Base-by-base conservation (phyloP, 23 red algal species). In the Gracilaria domingensis region DNA sequence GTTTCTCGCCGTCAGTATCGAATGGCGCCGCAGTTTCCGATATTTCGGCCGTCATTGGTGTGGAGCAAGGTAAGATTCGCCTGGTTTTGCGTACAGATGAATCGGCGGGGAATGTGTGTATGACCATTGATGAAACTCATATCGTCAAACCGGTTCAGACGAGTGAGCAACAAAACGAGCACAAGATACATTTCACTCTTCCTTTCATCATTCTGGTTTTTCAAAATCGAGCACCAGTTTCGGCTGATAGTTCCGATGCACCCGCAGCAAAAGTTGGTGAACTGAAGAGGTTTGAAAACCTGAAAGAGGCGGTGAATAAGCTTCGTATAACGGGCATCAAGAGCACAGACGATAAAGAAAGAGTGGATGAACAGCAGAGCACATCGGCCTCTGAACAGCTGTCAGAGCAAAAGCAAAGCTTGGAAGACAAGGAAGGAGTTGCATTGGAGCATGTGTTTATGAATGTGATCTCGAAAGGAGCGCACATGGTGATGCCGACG, bases 1-100 rank as follows among this genome's bases (percentile, higher is more conserved):
- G 59, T 62, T 62, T 62, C 24, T 25, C 59, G 23, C 59, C n/a
- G n/a, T n/a, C 59, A 62, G 59, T 62, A 11, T 62, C 59, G 26
- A 62, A 62, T 62, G 59, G 18, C 23, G 26, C 59, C 24, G 21
- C 23, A 30, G 11, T 62, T 29, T 62, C n/a, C 59, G 59, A 62
- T 30, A 62, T 62, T 62, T 62, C 59, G 26, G 59, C 59, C n/a
- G 59, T 62, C 11, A 62, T 62, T 62, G 59, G 59, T 29, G 38
- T 25, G 50, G 72, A 12, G 23, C 45, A 25, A 28, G 59, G 18
- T 28, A 62, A 29, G 24, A 62, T 62, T 62, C 59, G 59, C 4
- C 8, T 62, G 0, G 59, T 62, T 23, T 30, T 62, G 29, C 59
- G 59, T 29, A 62, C 59, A 12, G 9, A 24, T 30, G 59, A 29